A percentile compares a stretch with the other conserved stretches of the same genome.
phyloP scores from a whole-genome alignment of 1,284 basidiomycete genomes.

The Mycena citricolor region DNA sequence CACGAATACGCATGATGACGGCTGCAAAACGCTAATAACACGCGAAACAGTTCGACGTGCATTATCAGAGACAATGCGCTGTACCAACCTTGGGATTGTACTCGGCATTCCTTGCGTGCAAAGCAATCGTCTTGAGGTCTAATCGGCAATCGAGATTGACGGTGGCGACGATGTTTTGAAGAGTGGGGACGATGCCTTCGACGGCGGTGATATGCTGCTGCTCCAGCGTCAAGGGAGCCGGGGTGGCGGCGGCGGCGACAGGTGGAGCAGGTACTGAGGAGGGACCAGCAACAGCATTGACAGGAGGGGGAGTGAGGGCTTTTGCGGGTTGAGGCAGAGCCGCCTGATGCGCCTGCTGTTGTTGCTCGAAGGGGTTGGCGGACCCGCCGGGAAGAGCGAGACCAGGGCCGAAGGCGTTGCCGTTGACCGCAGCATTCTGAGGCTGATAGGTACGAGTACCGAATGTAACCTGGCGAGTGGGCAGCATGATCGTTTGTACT shows the following conservation, averaged over 20 bases:
- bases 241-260: slow-evolving; percentile 52
- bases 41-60: slow-evolving; percentile 65
- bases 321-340: slow-evolving; percentile 27
- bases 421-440: no score
- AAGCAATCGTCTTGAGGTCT: slow-evolving; percentile 97
- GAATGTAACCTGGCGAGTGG: slow-evolving; percentile 75
- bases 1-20: slow-evolving; percentile 99
- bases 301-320: slow-evolving; percentile 19
- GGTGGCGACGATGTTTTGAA: slow-evolving; percentile 99
- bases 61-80: slow-evolving; percentile 40
- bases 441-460: slow-evolving; percentile 39
- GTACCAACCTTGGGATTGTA: slow-evolving; percentile 99
- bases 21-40: slow-evolving; percentile 94
- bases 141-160: slow-evolving; percentile 97
- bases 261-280: slow-evolving; percentile 29
- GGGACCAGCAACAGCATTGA: slow-evolving; percentile 30
- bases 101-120: slow-evolving; percentile 98
- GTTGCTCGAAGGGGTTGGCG: slow-evolving; percentile 42
- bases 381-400: slow-evolving; percentile 51
- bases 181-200: slow-evolving; percentile 90
- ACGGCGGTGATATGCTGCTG: slow-evolving; percentile 92
- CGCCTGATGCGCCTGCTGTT: slow-evolving; percentile 32
- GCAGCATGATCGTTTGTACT: slow-evolving; percentile 74
- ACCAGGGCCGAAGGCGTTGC: slow-evolving; percentile 33
- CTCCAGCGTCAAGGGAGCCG: slow-evolving; percentile 75